Evolutionary conservation across 2,329 filamentous ascomycete species (phyloP).

Genomic region (Bipolaris oryzae): DNA sequence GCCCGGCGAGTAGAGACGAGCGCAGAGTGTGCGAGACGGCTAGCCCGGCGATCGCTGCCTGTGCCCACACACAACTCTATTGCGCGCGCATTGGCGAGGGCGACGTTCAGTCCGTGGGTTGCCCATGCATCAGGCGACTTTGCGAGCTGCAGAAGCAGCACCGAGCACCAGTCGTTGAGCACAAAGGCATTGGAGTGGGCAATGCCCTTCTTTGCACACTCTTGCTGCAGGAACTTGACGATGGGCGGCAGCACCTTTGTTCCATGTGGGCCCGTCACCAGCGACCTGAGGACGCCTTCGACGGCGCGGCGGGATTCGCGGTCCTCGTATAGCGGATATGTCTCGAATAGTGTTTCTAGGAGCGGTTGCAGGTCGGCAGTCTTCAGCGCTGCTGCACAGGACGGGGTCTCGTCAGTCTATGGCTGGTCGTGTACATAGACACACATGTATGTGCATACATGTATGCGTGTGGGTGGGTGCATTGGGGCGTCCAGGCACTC

Average conservation of each 20-base stretch:
- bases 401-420: constrained; percentile 19
- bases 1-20: constrained; percentile 79
- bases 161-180: constrained; percentile 85
- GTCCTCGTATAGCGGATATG: constrained; percentile 86
- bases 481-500: constrained; percentile 27
- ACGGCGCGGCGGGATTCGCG: constrained; percentile 81
- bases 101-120: constrained; percentile 67
- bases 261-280: constrained; percentile 65
- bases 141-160: constrained; percentile 75
- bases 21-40: constrained; percentile 73
- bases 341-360: constrained; percentile 79
- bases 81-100: constrained; percentile 72
- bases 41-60: constrained; percentile 31
- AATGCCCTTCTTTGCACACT: constrained; percentile 77
- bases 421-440: not conserved
- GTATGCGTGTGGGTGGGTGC: not conserved
- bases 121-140: constrained; percentile 66
- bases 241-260: constrained; percentile 67
- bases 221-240: constrained; percentile 69
- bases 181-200: constrained; percentile 84
- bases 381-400: constrained; percentile 47
- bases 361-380: constrained; percentile 57
- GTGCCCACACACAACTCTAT: constrained; percentile 76
- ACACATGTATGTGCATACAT: no score
- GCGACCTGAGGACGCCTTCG: constrained; percentile 75